Evolutionary conservation across 495 filamentous ascomycete genomes (phyloP).

Genomic region (Hypoxylon rickii): DNA sequence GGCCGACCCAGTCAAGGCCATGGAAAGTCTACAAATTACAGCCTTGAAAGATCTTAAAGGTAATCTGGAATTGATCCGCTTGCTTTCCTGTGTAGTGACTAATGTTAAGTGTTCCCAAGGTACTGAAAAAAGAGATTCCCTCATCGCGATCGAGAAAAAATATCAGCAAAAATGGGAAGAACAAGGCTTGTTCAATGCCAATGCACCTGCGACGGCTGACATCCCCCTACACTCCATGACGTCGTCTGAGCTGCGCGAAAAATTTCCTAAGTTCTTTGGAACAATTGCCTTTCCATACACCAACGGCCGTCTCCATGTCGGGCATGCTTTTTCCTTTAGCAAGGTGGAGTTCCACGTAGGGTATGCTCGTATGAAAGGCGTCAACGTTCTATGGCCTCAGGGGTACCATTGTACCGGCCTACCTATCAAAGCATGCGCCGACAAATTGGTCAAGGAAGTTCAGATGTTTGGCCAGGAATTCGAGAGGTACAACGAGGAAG

Average conservation of each 20-base stretch:
- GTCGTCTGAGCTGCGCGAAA: slow-evolving; percentile 72
- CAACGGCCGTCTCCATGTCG: slow-evolving; percentile 92
- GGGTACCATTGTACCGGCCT: slow-evolving; percentile 98
- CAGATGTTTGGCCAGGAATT: slow-evolving; percentile 89
- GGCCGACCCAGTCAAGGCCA: slow-evolving; percentile 14
- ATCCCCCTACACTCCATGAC: slow-evolving; percentile 72
- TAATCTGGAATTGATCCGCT: background rate
- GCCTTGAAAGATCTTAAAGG: slow-evolving; percentile 33
- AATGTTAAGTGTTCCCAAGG: slow-evolving; percentile 7
- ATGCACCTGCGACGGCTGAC: slow-evolving; percentile 78
- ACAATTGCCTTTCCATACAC: slow-evolving; percentile 96
- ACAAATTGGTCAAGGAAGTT: slow-evolving; percentile 89
- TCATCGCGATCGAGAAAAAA: slow-evolving; percentile 87
- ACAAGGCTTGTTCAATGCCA: slow-evolving; percentile 75
- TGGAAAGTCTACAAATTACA: slow-evolving; percentile 22
- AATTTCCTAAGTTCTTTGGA: slow-evolving; percentile 86
- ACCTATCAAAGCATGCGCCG: slow-evolving; percentile 96
- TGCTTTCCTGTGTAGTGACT: background rate
- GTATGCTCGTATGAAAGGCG: slow-evolving; percentile 86
- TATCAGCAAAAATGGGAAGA: slow-evolving; percentile 88
- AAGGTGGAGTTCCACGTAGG: slow-evolving; percentile 92
- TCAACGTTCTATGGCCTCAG: slow-evolving; percentile 81
- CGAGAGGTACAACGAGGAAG: slow-evolving; percentile 69
- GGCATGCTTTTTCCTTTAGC: slow-evolving; percentile 84
- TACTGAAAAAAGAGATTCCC: slow-evolving; percentile 89